These are phyloP conservation scores for Apocynum venetum DNA, from an alignment of 257 asterid genomes.

Conservation along the genomic window DNA sequence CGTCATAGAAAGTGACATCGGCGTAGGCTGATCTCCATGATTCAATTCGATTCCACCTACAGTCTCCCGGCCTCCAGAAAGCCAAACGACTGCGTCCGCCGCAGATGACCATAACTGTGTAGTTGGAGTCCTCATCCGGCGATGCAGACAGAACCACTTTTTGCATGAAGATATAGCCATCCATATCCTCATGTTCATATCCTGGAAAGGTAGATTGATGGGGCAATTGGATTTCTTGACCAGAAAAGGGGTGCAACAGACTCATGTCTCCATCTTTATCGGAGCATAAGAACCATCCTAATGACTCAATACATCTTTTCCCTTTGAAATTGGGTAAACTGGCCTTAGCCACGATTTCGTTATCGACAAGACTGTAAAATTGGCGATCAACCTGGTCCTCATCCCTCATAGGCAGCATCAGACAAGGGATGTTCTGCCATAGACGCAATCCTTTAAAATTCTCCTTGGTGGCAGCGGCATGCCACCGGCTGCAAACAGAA, in stretches of 20 bases:
- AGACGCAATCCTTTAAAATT: neutral
- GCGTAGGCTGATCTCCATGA: neutral
- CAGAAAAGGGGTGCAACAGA: neutral
- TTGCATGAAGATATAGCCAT: neutral
- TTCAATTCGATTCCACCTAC: neutral
- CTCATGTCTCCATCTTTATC: neutral
- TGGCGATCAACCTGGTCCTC: neutral
- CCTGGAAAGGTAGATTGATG: neutral
- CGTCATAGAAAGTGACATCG: neutral
- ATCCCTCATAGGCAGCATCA: neutral
- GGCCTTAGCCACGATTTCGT: neutral
- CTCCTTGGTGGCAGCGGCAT: neutral
- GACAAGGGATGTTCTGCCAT: neutral
- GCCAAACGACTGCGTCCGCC: neutral
- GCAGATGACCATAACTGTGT: neutral
- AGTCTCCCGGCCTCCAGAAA: slow-evolving; percentile 2
- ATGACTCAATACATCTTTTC: neutral
- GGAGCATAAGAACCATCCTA: neutral
- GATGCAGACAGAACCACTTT: neutral
- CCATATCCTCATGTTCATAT: neutral
- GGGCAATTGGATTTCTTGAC: neutral
- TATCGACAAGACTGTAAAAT: neutral
- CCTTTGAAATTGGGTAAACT: neutral
- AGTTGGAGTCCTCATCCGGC: neutral
- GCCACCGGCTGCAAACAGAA: neutral